Evolutionary conservation across 495 filamentous ascomycete species (phyloP).

Genomic region (Aspergillus bridgeri): DNA sequence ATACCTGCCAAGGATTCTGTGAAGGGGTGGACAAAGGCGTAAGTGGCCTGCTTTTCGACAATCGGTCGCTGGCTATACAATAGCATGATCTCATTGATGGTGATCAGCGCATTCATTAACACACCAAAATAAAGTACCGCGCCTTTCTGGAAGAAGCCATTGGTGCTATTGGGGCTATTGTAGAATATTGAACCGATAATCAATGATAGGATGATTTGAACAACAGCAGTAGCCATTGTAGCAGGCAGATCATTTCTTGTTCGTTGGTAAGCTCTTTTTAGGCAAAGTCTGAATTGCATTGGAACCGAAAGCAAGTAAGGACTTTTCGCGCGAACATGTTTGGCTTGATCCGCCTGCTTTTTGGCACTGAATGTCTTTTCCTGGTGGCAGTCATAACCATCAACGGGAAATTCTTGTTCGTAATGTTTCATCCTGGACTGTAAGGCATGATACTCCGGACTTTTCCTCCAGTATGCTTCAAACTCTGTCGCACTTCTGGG

Average conservation of each 20-base stretch:
- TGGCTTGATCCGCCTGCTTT: slow-evolving; percentile 27
- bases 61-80: slow-evolving; percentile 56
- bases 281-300: slow-evolving; percentile 48
- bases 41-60: slow-evolving; percentile 58
- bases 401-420: slow-evolving; percentile 18
- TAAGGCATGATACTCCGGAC: slow-evolving; percentile 44
- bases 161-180: slow-evolving; percentile 34
- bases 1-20: slow-evolving; percentile 54
- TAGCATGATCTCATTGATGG: slow-evolving; percentile 52
- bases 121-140: slow-evolving; percentile 85
- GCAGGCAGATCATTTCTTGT: slow-evolving; percentile 68
- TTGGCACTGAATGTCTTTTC: slow-evolving; percentile 24
- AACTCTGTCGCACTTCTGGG: slow-evolving; percentile 69
- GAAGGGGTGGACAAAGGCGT: slow-evolving; percentile 58
- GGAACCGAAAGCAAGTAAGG: slow-evolving; percentile 42
- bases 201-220: slow-evolving; percentile 67
- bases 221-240: slow-evolving; percentile 64
- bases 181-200: slow-evolving; percentile 84
- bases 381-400: slow-evolving; percentile 20
- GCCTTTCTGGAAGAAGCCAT: slow-evolving; percentile 43
- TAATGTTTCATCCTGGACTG: slow-evolving; percentile 45
- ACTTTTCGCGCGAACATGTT: slow-evolving; percentile 30
- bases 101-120: slow-evolving; percentile 52
- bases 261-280: slow-evolving; percentile 42
- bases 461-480: slow-evolving; percentile 53